phyloP scores from a whole-genome alignment of 805 yeast genomes.

The Candida insectorum region DNA sequence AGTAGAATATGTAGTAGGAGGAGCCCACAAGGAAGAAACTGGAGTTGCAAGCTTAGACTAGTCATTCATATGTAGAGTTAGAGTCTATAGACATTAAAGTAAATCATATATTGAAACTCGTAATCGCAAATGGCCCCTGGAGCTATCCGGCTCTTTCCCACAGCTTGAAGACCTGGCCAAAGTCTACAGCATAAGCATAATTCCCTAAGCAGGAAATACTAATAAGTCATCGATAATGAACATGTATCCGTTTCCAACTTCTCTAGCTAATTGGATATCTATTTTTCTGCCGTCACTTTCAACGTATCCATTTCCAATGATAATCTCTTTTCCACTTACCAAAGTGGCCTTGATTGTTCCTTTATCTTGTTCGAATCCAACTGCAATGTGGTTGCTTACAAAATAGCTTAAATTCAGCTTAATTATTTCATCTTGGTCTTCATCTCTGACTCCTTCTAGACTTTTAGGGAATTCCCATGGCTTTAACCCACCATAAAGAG shows the following conservation, averaged over 20 bases:
- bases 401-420: slow-evolving; percentile 53
- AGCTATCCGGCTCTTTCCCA: too few relatives aligned
- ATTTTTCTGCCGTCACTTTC: slow-evolving; percentile 12
- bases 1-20: slow-evolving; percentile 50
- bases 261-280: slow-evolving; percentile 22
- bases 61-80: too few relatives aligned
- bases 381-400: slow-evolving; percentile 59
- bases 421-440: slow-evolving; percentile 48
- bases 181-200: too few relatives aligned
- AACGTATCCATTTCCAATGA: slow-evolving; percentile 9
- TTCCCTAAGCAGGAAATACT: slow-evolving; percentile 25
- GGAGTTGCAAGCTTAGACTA: slow-evolving; percentile 44
- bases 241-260: slow-evolving; percentile 38
- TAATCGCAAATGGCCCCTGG: too few relatives aligned
- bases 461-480: slow-evolving; percentile 81
- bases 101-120: too few relatives aligned
- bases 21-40: slow-evolving; percentile 49
- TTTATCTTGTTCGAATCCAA: slow-evolving; percentile 18
- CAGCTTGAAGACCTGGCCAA: too few relatives aligned
- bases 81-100: too few relatives aligned
- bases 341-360: slow-evolving; percentile 10
- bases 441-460: slow-evolving; percentile 37
- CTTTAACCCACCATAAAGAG: slow-evolving; percentile 48
- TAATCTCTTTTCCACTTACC: slow-evolving; percentile 16
- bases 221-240: slow-evolving; percentile 36